Conservation (phyloP, 257 asterid genomes). For the Nicotiana otophora region DNA sequence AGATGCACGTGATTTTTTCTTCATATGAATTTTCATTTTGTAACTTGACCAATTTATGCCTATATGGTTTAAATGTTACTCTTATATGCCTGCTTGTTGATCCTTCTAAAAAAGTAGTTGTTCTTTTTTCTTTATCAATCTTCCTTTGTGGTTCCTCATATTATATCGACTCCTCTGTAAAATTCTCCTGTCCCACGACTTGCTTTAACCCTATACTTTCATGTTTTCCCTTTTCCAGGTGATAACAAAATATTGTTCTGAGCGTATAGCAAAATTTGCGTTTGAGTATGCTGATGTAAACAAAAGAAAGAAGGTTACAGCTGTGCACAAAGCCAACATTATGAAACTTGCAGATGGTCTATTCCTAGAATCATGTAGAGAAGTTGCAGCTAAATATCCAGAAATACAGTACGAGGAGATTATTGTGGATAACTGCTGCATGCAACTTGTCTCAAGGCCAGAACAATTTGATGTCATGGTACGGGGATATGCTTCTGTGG, state of each 20-base stretch:
- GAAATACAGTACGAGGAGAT: constrained; percentile 83
- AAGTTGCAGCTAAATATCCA: constrained; percentile 86
- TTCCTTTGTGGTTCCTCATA: neutral
- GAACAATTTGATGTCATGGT: constrained; percentile 25
- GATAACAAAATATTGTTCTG: constrained; percentile 96
- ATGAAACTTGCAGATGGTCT: constrained; percentile 99
- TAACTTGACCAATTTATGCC: neutral
- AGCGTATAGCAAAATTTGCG: constrained; percentile 91
- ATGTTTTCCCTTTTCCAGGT: constrained; percentile 44
- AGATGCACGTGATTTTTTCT: neutral
- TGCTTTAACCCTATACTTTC: neutral
- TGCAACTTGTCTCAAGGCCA: constrained; percentile 33
- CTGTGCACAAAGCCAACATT: constrained; percentile 98
- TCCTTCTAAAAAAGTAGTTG: neutral
- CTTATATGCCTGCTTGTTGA: neutral
- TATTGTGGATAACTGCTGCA: constrained; percentile 97
- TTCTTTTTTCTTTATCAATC: neutral
- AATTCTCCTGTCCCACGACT: neutral
- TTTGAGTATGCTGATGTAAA: constrained; percentile 97
- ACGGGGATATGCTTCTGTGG: neutral
- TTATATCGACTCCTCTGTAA: neutral
- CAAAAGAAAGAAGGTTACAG: constrained; percentile 94
- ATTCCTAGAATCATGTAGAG: constrained; percentile 92
- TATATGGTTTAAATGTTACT: neutral
- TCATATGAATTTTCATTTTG: neutral